A percentile compares a stretch with the other conserved stretches of the same genome.
These are phyloP conservation scores for Eucalyptus virginea DNA, from an alignment of 345 rosid genomes.

Conservation along the genomic window DNA sequence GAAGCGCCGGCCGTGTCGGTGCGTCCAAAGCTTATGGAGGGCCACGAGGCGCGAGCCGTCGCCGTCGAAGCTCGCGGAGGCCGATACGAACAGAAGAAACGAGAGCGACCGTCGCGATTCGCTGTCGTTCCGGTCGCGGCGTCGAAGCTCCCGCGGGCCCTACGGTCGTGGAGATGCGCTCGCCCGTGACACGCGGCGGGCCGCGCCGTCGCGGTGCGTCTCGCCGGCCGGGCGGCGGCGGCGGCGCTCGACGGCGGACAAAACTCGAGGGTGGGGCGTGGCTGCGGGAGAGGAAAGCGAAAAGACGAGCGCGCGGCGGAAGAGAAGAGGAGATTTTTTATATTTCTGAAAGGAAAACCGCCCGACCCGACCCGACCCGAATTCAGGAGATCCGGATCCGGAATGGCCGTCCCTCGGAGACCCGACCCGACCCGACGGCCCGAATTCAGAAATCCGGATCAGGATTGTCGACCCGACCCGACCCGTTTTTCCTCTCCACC, in stretches of 20 bases:
- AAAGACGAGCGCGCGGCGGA: background rate
- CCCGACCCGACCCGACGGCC: background rate
- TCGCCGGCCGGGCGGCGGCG: background rate
- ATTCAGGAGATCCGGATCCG: background rate
- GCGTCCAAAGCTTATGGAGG: background rate
- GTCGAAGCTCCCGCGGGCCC: background rate
- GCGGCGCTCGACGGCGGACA: background rate
- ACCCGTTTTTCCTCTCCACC: background rate
- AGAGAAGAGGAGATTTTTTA: background rate
- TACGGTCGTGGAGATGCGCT: background rate
- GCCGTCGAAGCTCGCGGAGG: background rate
- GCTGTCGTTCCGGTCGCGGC: background rate
- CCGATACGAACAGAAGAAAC: background rate
- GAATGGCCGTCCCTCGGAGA: rapidly evolving
- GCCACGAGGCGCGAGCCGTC: background rate
- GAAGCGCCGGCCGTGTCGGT: background rate
- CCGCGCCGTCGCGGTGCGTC: background rate
- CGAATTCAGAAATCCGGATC: too few species aligned
- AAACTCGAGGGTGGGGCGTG: background rate
- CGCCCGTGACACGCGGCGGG: background rate
- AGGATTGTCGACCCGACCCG: background rate
- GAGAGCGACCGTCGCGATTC: background rate
- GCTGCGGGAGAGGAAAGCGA: background rate
- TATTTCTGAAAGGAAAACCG: rapidly evolving
- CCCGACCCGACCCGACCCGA: background rate